Evolutionary conservation across 345 rosid genomes (phyloP).

Genomic region (Populus simonii): DNA sequence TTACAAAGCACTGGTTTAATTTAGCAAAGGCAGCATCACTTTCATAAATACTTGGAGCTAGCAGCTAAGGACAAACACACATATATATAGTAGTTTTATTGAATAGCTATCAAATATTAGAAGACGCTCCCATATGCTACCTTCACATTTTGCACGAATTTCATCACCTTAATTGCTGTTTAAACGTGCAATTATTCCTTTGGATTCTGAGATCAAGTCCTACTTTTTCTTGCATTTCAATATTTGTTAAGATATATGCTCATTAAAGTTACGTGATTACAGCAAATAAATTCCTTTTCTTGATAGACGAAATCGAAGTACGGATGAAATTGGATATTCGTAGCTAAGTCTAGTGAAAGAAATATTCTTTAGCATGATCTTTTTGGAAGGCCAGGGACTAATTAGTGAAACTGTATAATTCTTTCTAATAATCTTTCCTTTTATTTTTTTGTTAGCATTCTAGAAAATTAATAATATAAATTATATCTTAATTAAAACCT

Average conservation of each 20-base stretch:
- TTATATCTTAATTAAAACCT: too few species aligned
- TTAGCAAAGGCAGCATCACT: not conserved
- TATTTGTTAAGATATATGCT: too few species aligned
- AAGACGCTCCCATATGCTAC: not conserved
- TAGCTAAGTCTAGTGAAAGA: too few species aligned
- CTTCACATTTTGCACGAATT: not conserved
- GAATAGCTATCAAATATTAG: not conserved
- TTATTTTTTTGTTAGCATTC: not conserved
- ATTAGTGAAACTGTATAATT: not conserved
- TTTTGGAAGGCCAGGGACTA: not conserved
- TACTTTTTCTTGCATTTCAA: not conserved
- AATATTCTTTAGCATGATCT: not conserved
- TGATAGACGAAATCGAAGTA: too few species aligned
- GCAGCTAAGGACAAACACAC: not conserved
- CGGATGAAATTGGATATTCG: too few species aligned
- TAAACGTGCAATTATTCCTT: not conserved
- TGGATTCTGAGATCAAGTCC: not conserved
- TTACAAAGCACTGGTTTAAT: not conserved
- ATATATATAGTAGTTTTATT: too few species aligned
- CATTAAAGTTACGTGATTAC: too few species aligned
- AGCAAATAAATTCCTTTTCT: too few species aligned
- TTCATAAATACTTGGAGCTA: not conserved
- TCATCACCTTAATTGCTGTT: not conserved
- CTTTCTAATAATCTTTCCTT: not conserved
- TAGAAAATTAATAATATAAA: too few species aligned